Evolutionary conservation across 495 filamentous ascomycete species (phyloP), one percentile per base, ranked within the genome.

Genomic region (Daldinia caldariorum): DNA sequence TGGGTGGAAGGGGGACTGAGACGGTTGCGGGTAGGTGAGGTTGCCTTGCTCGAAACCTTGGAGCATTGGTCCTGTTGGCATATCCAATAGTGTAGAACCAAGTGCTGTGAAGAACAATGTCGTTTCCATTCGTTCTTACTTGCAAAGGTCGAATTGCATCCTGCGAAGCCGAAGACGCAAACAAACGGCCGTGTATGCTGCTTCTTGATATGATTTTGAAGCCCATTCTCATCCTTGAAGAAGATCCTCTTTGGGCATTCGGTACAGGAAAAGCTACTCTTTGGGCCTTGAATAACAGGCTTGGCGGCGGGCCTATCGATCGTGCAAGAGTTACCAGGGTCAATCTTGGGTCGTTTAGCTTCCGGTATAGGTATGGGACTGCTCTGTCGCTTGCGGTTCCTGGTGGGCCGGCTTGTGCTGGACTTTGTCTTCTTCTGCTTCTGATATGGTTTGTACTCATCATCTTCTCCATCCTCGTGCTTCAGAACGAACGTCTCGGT

Each of bases 21-120:
- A 47, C 60, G 60, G 72, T 59, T 61, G 41, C 51, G 65, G 62
- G 41, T 45, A n/a, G 54, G 38, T 4, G 60, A 29, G 0, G 57
- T 60, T 1, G 72, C 38, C 38, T 79, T 75, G 47, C 75, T 79
- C 45, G 69, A 71, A 6, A 58, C 72, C 31, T 83, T 77, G 58
- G 80, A 86, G 76, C 91, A 93, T 8, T 79, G 76, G 41, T 85
- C 86, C 26, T 92, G 82, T 60, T 91, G 86, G 80, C 94, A 98
- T 69, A 90, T 85, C 86, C 90, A 98, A 81, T 91, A 92, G 50
- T 88, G 82, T 9, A 93, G 84, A 56, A 89, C 86, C 37, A 97
- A 82, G 76, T 98, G 94, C 75, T 97, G 91, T 2, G 91, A 90
- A 34, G 80, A 80, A 70, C 96, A 89, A 77, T 98, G 94, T 0